Conservation (phyloP, 352 stramenopile genomes). For the Globisporangium acanthophoron region DNA sequence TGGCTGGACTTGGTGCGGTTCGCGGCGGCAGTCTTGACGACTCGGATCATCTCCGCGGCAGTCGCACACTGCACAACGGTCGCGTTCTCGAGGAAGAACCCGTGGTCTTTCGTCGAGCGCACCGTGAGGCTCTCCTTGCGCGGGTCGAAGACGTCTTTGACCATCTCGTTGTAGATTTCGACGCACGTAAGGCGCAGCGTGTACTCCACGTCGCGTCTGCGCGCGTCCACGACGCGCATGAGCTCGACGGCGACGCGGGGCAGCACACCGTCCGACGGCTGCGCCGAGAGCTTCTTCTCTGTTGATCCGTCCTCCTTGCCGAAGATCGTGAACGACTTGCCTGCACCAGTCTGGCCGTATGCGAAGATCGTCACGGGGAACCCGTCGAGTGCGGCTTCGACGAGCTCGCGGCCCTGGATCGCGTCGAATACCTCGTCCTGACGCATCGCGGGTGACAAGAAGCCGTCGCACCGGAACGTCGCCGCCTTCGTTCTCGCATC, state of each 20-base stretch:
- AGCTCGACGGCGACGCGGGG: slow-evolving; percentile 41
- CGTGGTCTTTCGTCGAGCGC: slow-evolving; percentile 53
- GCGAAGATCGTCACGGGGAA: slow-evolving; percentile 74
- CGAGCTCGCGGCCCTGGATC: slow-evolving; percentile 34
- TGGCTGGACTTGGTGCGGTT: slow-evolving; percentile 70
- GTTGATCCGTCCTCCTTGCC: slow-evolving; percentile 39
- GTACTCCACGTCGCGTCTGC: slow-evolving; percentile 37
- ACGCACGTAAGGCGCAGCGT: slow-evolving; percentile 63
- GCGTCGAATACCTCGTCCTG: slow-evolving; percentile 57
- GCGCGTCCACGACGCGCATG: slow-evolving; percentile 42
- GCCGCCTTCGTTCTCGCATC: slow-evolving; percentile 24
- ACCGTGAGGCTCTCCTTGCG: slow-evolving; percentile 51
- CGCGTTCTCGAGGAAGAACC: slow-evolving; percentile 69
- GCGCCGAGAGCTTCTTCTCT: slow-evolving; percentile 20
- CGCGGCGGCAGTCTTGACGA: slow-evolving; percentile 51
- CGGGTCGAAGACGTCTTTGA: slow-evolving; percentile 58
- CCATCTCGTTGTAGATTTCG: slow-evolving; percentile 77
- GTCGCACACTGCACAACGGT: slow-evolving; percentile 58
- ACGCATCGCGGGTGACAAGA: slow-evolving; percentile 24
- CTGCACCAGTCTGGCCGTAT: slow-evolving; percentile 67
- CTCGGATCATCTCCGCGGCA: slow-evolving; percentile 49
- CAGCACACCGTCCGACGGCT: slow-evolving; percentile 44
- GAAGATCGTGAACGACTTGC: slow-evolving; percentile 78
- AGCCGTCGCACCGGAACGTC: slow-evolving; percentile 63
- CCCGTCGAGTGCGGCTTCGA: slow-evolving; percentile 47